These are phyloP conservation scores for Claviceps pazoutovae DNA, from an alignment of 2,329 filamentous ascomycete species.

Conservation along the genomic window DNA sequence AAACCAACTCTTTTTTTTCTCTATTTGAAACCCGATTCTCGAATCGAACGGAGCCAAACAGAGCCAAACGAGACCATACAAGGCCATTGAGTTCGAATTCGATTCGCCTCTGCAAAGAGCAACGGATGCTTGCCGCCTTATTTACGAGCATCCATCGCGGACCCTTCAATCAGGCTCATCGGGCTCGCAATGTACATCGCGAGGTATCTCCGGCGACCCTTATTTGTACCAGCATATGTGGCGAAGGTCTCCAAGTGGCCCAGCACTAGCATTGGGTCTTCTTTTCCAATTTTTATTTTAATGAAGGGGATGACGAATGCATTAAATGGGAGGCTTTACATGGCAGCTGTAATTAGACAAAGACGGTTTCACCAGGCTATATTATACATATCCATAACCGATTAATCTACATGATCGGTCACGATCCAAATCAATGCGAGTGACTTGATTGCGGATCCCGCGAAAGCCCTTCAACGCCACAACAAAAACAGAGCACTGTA, in stretches of 20 bases:
- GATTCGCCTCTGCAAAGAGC: no score
- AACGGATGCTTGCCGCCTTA: neutral
- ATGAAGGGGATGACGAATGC: constrained; percentile 5
- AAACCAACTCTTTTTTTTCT: neutral
- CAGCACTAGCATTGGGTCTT: constrained; percentile 14
- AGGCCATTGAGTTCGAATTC: neutral
- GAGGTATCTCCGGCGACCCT: constrained; percentile 4
- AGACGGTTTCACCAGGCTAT: constrained; percentile 13
- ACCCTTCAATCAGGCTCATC: neutral
- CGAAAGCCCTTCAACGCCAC: neutral
- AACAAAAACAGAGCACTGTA: neutral
- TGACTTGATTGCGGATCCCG: neutral
- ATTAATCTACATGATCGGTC: constrained; percentile 3
- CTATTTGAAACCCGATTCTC: neutral
- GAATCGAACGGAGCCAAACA: neutral
- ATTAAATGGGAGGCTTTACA: constrained; percentile 5
- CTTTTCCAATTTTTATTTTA: constrained; percentile 7
- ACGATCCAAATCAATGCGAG: neutral
- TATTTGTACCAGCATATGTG: constrained; percentile 22
- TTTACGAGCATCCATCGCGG: neutral
- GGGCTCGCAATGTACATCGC: neutral
- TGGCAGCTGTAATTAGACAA: constrained; percentile 22
- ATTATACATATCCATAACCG: constrained; percentile 6
- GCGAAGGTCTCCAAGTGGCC: constrained; percentile 11
- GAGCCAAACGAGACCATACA: neutral